phyloP scores from a whole-genome alignment of 495 filamentous ascomycete genomes.

The Talaromyces ruber region DNA sequence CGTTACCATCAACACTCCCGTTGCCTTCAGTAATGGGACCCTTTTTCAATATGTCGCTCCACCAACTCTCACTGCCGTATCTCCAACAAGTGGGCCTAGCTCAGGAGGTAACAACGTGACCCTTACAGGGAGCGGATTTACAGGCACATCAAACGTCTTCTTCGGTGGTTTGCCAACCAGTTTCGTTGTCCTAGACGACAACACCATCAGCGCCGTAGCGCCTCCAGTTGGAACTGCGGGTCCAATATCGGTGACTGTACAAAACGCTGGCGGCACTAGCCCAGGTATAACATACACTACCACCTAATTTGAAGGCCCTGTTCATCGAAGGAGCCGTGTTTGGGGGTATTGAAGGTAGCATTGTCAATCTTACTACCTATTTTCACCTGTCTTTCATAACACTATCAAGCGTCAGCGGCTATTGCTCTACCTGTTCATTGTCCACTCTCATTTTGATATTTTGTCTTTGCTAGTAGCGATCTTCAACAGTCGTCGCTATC shows the following conservation, averaged over 20 bases:
- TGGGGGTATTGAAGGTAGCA: neutral
- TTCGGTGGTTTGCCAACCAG: neutral
- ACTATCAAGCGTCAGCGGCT: too few species aligned
- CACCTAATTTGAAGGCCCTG: neutral
- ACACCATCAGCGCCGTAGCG: neutral
- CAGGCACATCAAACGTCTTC: neutral
- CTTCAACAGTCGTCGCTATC: neutral
- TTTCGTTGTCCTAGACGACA: neutral
- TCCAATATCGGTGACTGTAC: neutral
- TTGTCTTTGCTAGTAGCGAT: neutral
- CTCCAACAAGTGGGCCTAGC: neutral
- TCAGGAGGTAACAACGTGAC: neutral
- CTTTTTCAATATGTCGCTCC: neutral
- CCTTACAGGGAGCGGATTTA: neutral
- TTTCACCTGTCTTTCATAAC: too few species aligned
- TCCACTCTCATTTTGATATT: neutral
- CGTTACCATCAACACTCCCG: neutral
- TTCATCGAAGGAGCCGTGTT: neutral
- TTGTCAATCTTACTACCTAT: neutral
- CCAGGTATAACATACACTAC: neutral
- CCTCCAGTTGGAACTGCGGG: neutral
- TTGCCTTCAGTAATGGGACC: neutral
- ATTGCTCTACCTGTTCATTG: too few species aligned
- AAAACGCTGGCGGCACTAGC: neutral
- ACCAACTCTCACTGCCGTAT: neutral